Percentiles rank a stretch among this genome's conserved stretches.
phyloP scores from a whole-genome alignment of 805 yeast species.

The Kregervanrija delftensis region DNA sequence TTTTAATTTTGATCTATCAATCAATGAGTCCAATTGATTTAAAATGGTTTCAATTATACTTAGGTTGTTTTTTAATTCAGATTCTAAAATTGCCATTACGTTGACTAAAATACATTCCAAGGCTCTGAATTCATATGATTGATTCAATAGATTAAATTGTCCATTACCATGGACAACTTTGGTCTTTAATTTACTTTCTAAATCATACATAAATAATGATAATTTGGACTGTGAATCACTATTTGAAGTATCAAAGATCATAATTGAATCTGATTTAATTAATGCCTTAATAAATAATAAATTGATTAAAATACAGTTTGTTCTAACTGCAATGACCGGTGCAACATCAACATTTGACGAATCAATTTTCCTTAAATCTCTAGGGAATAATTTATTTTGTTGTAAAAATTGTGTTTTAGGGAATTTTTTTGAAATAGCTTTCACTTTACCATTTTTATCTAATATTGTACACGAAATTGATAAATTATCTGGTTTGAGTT shows the following conservation, averaged over 20 bases:
- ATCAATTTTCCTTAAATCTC: conserved; percentile 84
- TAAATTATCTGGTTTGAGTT: conserved; percentile 34
- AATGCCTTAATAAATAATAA: conserved; percentile 84
- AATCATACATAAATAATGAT: conserved; percentile 77
- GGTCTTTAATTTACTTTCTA: conserved; percentile 62
- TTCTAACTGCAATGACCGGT: conserved; percentile 80
- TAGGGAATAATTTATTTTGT: conserved; percentile 69
- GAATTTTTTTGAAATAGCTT: conserved; percentile 63
- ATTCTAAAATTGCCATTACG: conserved; percentile 72
- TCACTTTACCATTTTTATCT: conserved; percentile 60
- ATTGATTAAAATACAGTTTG: conserved; percentile 71
- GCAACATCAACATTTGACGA: conserved; percentile 69
- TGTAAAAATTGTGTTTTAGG: conserved; percentile 65
- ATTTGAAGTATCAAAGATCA: conserved; percentile 72
- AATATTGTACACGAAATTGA: conserved; percentile 77
- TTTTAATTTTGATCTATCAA: conserved; percentile 67
- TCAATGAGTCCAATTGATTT: conserved; percentile 67
- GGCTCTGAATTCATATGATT: conserved; percentile 73
- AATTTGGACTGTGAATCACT: conserved; percentile 58
- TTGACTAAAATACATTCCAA: conserved; percentile 76
- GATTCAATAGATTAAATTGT: conserved; percentile 24
- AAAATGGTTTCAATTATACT: conserved; percentile 56
- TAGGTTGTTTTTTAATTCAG: conserved; percentile 59
- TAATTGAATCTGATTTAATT: conserved; percentile 70
- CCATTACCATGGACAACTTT: conserved; percentile 21